Percentiles rank a stretch among this genome's conserved stretches.
Conservation (phyloP, 225 moss, liverwort and hornwort genomes). For the Asterella californica region DNA sequence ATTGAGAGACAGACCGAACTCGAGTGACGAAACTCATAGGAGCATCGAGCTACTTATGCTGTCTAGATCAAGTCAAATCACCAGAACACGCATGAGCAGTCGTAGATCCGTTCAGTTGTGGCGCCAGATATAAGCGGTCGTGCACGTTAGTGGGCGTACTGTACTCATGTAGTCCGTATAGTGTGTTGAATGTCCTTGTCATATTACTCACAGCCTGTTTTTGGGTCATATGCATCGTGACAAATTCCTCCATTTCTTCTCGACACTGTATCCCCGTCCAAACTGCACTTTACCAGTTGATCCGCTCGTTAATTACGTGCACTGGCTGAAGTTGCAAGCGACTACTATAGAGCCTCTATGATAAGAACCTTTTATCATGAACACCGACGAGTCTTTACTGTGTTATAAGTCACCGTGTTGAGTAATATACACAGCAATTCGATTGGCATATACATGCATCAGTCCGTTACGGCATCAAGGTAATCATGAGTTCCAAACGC, state of each 20-base stretch:
- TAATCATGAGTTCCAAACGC: background rate
- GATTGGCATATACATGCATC: background rate
- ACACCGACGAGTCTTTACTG: background rate
- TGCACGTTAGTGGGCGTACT: background rate
- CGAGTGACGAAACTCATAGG: background rate
- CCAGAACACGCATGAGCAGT: background rate
- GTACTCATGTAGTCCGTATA: background rate
- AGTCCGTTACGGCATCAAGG: background rate
- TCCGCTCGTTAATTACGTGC: background rate
- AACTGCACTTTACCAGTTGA: background rate
- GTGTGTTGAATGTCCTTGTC: background rate
- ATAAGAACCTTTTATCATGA: background rate
- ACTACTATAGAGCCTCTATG: background rate
- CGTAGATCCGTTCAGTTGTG: background rate
- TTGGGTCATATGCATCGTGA: background rate
- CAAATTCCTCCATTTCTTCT: background rate
- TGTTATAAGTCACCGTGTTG: background rate
- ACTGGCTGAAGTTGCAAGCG: background rate
- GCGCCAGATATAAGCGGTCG: background rate
- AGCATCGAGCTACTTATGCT: background rate
- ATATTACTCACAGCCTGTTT: background rate
- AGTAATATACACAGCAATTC: background rate
- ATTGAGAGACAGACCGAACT: constrained; percentile 1
- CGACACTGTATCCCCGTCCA: background rate
- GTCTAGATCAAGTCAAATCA: background rate